Percentiles rank a stretch among this genome's conserved stretches.
These are phyloP conservation scores for Spencermartinsiella ligniputridi DNA, from an alignment of 1,139 yeast species.

Conservation along the genomic window DNA sequence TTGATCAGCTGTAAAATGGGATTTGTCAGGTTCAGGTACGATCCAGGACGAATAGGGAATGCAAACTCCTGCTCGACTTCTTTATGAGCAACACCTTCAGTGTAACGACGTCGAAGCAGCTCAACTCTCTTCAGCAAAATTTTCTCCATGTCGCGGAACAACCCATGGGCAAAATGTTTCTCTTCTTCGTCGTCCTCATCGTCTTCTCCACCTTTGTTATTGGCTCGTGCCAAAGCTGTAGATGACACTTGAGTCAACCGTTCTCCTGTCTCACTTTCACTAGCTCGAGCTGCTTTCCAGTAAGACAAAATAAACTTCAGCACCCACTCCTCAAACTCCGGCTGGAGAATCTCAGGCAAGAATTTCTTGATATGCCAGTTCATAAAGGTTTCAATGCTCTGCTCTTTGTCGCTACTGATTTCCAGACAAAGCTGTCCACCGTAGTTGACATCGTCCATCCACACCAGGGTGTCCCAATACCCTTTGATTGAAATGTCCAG, in stretches of 20 bases:
- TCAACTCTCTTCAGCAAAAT: constrained; percentile 65
- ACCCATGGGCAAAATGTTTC: constrained; percentile 24
- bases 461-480: constrained; percentile 86
- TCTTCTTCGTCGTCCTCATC: constrained; percentile 23
- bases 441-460: constrained; percentile 92
- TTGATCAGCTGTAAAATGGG: constrained; percentile 82
- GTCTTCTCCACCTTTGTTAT: constrained; percentile 6
- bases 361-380: constrained; percentile 79
- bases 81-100: constrained; percentile 67
- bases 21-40: constrained; percentile 33
- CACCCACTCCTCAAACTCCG: constrained; percentile 87
- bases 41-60: constrained; percentile 51
- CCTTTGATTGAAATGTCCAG: constrained; percentile 68
- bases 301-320: constrained; percentile 49
- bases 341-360: constrained; percentile 68
- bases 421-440: constrained; percentile 72
- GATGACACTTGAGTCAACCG: constrained; percentile 62
- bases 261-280: constrained; percentile 18
- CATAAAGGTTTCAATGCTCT: constrained; percentile 55
- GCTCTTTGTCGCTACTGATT: constrained; percentile 42
- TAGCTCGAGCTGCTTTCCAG: constrained; percentile 33
- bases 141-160: constrained; percentile 48
- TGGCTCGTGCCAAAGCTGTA: constrained; percentile 12
- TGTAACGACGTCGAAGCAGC: constrained; percentile 62
- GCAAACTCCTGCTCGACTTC: constrained; percentile 59